Evolutionary conservation across 257 asterid genomes (phyloP).

Genomic region (Eustoma russellianum): DNA sequence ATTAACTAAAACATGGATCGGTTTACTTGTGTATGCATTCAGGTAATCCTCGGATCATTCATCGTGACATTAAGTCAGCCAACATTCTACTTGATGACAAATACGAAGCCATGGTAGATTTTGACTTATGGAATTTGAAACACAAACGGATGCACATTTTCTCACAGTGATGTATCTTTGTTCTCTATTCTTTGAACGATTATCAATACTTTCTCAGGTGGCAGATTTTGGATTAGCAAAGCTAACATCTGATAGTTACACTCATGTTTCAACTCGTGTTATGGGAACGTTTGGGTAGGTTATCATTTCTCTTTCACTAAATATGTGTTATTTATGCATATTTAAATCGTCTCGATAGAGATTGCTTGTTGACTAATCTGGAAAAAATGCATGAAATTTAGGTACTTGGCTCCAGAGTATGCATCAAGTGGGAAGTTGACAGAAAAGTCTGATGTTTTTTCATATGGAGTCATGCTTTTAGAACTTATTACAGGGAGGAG

Average conservation of each 20-base stretch:
- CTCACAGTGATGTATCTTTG: no score
- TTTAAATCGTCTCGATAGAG: no score
- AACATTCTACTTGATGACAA: slow-evolving; percentile 42
- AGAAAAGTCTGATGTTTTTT: slow-evolving; percentile 84
- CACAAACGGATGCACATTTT: no score
- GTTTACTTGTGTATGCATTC: slow-evolving; percentile 5
- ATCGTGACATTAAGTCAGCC: slow-evolving; percentile 51
- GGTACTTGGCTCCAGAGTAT: slow-evolving; percentile 92
- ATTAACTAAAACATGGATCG: not conserved
- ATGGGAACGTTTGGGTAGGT: slow-evolving; percentile 97
- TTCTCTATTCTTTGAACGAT: no score
- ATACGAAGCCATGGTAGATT: slow-evolving; percentile 45
- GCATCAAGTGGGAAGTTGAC: slow-evolving; percentile 87
- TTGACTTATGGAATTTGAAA: not conserved
- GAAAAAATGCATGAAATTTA: slow-evolving; percentile 11
- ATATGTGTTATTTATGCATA: no score
- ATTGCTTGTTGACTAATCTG: not conserved
- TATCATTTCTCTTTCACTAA: not conserved
- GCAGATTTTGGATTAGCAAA: slow-evolving; percentile 97
- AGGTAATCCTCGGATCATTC: slow-evolving; percentile 51
- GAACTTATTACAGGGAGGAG: slow-evolving; percentile 76
- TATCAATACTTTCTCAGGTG: slow-evolving; percentile 35
- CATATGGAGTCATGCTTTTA: slow-evolving; percentile 88
- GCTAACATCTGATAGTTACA: slow-evolving; percentile 67
- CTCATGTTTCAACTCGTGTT: slow-evolving; percentile 94